A percentile compares a stretch with the other conserved stretches of the same genome.
These are phyloP conservation scores for Nigrograna mackinnonii DNA, from an alignment of 2,329 filamentous ascomycete genomes.

Conservation along the genomic window DNA sequence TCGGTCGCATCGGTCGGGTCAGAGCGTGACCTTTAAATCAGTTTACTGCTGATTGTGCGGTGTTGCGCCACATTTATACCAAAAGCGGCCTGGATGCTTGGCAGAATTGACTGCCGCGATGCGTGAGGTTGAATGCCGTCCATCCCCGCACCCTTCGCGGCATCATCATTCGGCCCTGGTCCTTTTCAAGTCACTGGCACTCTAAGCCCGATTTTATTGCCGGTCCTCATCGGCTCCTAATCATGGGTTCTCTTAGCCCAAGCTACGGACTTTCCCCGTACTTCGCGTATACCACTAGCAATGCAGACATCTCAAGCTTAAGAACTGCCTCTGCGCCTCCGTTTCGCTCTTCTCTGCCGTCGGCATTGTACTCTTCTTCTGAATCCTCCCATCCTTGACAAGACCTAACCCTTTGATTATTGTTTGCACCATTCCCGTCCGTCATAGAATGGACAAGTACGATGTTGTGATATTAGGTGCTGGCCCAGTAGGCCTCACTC, in stretches of 20 bases:
- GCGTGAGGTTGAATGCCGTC: constrained; percentile 3
- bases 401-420: not conserved
- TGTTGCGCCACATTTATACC: not conserved
- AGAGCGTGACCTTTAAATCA: too few relatives aligned
- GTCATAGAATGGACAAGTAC: constrained; percentile 51
- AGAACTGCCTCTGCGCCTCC: not conserved
- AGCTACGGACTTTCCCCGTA: not conserved
- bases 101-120: constrained; percentile 15
- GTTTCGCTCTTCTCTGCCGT: not conserved
- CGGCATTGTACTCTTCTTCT: not conserved
- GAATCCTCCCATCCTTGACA: not conserved
- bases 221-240: constrained; percentile 17
- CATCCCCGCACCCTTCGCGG: constrained; percentile 17
- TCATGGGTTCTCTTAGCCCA: constrained; percentile 15
- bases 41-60: not conserved
- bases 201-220: constrained; percentile 14
- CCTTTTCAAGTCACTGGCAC: constrained; percentile 2
- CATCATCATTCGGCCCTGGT: constrained; percentile 13
- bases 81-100: not conserved
- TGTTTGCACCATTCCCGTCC: not conserved
- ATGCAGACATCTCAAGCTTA: not conserved
- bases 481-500: constrained; percentile 83
- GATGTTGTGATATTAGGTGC: constrained; percentile 84
- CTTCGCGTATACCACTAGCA: not conserved
- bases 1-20: too few relatives aligned